phyloP scores from a whole-genome alignment of 2,329 filamentous ascomycete species.

The Lomentospora prolificans region DNA sequence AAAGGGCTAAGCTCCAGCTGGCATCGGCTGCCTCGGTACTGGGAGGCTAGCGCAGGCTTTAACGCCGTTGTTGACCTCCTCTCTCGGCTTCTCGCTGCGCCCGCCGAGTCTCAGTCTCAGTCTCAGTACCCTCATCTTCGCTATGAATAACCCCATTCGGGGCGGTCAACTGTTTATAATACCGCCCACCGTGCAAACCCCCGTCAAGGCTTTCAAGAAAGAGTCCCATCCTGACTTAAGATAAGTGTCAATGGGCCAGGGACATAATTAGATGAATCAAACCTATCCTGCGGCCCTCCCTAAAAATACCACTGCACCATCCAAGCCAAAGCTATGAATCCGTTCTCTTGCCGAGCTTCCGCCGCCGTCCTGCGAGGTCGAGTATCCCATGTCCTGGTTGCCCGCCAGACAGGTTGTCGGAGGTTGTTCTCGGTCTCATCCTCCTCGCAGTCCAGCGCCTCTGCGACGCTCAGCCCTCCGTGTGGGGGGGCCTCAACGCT shows the following conservation, averaged over 20 bases:
- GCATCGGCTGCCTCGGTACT: neutral
- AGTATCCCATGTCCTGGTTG: neutral
- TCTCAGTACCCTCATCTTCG: neutral
- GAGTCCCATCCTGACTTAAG: no score
- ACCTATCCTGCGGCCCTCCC: neutral
- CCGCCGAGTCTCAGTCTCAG: neutral
- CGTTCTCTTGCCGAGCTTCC: neutral
- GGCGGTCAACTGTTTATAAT: no score
- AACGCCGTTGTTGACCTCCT: neutral
- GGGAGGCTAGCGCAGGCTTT: neutral
- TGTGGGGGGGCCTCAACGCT: conserved; percentile 17
- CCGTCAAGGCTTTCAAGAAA: no score
- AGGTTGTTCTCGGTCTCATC: conserved; percentile 6
- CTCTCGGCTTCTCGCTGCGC: neutral
- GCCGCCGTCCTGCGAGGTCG: neutral
- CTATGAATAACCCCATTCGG: no score
- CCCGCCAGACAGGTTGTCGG: neutral
- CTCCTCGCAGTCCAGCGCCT: neutral
- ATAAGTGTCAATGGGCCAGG: no score
- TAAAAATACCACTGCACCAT: neutral
- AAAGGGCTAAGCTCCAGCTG: neutral
- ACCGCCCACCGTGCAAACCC: no score
- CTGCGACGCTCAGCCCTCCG: neutral
- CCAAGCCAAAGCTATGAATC: neutral
- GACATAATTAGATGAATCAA: neutral